Base-by-base conservation (phyloP, 176 grass and related monocot genomes). In the Triticum turgidum region DNA sequence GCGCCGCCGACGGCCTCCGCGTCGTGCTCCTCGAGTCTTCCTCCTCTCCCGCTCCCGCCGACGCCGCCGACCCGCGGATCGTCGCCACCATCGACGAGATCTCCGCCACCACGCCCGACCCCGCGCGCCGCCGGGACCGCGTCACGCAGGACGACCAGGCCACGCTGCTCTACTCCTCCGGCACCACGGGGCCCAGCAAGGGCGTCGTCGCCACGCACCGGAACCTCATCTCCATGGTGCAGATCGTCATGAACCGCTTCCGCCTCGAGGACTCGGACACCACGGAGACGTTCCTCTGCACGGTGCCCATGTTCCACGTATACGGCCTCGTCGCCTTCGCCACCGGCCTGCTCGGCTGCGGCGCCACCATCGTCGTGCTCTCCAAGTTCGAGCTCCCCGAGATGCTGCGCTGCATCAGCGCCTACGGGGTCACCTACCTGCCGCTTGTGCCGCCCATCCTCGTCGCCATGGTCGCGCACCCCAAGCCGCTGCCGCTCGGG, bases 221-320 rank as follows among this genome's bases (percentile, higher is more conserved):
- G 25, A 98, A 82, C 77, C 91, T 98, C 71, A 98, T 98, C 80
- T 71, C 95, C 83, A 98, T 95, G 95, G 93, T 98, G 22, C 92
- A 98, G 88, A 95, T 98, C 82, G 82, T 98, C 84, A 84, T 95
- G 62, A 93, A 83, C 21, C 89, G 96, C 3, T 98, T 98, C 89
- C 91, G 92, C 72, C 93, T 98, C 73, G 93, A 98, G 69, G 86
- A 65, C 0, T 85, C 88, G 1, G 73, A 66, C 61, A n/a, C 21
- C 29, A 91, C 88, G 0, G 86, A 95, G 83, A 80, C 89, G 0
- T 98, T 98, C 90, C 93, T 98, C 86, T 98, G 96, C 89, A 98
- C 93, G 0, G 96, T 98, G 39, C 93, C 96, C 54, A 98, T 95
- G 93, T 98, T 98, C 89, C 96, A 98, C 80, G 93, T 98, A 49